Conservation (phyloP, 1,139 yeast species). For the Debaryomycetaceae sp. region DNA sequence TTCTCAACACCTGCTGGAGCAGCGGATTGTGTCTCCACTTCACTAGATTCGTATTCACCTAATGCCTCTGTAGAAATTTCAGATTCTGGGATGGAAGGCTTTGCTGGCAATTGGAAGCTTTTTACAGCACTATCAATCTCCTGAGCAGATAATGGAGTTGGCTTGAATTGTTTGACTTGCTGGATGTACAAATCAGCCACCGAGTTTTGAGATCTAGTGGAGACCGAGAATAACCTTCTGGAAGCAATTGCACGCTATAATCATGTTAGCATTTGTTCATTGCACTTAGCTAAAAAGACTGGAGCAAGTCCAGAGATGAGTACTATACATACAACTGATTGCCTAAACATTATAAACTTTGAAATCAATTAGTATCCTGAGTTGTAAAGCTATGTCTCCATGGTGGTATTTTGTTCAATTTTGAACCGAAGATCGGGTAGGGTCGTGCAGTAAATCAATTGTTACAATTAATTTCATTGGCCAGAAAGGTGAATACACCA, state of each 20-base stretch:
- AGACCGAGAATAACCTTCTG: constrained; percentile 43
- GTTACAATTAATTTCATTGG: constrained; percentile 7
- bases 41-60: constrained; percentile 67
- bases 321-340: constrained; percentile 34
- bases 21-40: constrained; percentile 64
- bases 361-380: constrained; percentile 1
- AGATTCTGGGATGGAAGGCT: constrained; percentile 68
- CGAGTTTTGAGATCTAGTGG: constrained; percentile 54
- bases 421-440: constrained; percentile 18
- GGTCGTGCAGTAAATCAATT: constrained; percentile 9
- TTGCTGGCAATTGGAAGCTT: constrained; percentile 74
- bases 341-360: constrained; percentile 34
- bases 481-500: background rate
- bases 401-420: constrained; percentile 4
- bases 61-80: constrained; percentile 77
- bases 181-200: constrained; percentile 82
- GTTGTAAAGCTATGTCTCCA: background rate
- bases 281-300: background rate
- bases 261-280: constrained; percentile 14
- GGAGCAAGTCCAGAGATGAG: background rate
- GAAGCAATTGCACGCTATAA: constrained; percentile 27
- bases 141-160: constrained; percentile 66
- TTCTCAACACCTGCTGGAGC: constrained; percentile 37
- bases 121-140: constrained; percentile 79
- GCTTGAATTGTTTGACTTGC: constrained; percentile 86